Conservation (phyloP, 805 yeast genomes). For the Lachancea nothofagi region DNA sequence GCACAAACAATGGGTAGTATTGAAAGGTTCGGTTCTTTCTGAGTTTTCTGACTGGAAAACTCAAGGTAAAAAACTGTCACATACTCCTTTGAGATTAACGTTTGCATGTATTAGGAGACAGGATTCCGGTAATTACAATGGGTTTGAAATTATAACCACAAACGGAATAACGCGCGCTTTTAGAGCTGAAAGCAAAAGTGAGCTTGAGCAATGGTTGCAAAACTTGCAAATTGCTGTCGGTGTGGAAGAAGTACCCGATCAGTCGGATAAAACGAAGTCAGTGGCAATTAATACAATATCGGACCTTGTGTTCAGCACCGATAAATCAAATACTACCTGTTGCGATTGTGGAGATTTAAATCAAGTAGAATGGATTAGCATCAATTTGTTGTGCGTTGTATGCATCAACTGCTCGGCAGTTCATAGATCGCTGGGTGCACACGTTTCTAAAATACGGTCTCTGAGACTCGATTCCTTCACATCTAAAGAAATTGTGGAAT, state of each 20-base stretch:
- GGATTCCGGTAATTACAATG: constrained; percentile 9
- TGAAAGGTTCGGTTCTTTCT: constrained; percentile 58
- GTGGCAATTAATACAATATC: constrained; percentile 7
- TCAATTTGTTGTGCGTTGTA: constrained; percentile 62
- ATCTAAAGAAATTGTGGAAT: constrained; percentile 51
- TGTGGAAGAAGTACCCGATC: neutral
- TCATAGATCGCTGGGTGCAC: constrained; percentile 84
- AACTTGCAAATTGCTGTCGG: constrained; percentile 3
- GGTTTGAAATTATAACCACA: constrained; percentile 75
- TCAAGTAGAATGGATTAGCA: constrained; percentile 82
- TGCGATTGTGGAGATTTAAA: constrained; percentile 70
- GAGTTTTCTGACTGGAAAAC: constrained; percentile 77
- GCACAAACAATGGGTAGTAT: constrained; percentile 86
- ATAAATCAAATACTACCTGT: constrained; percentile 58
- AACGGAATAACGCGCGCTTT: constrained; percentile 52
- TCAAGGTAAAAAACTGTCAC: constrained; percentile 55
- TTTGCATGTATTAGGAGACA: constrained; percentile 53
- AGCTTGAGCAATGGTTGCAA: constrained; percentile 50
- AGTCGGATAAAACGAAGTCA: neutral
- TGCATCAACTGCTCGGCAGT: constrained; percentile 85
- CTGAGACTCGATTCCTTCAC: constrained; percentile 65
- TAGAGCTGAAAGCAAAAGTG: constrained; percentile 68
- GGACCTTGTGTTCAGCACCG: constrained; percentile 29
- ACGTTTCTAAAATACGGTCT: constrained; percentile 71
- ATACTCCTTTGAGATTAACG: constrained; percentile 62